Percentiles rank a stretch among this genome's conserved stretches.
These are phyloP conservation scores for Exophiala sp. DNA, from an alignment of 2,329 filamentous ascomycete species.

Conservation along the genomic window DNA sequence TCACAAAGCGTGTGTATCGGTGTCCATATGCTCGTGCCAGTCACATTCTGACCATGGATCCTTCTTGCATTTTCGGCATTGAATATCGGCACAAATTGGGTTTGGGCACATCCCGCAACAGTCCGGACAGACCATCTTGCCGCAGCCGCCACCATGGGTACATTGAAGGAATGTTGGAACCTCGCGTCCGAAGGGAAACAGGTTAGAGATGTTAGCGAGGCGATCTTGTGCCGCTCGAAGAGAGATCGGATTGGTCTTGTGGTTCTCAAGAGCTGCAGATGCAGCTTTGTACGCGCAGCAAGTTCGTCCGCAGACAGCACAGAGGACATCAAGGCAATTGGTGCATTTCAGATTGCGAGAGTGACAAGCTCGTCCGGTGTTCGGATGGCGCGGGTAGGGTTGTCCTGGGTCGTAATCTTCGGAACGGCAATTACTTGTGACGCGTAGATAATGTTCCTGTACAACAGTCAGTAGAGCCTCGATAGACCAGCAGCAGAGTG, in stretches of 20 bases:
- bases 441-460: constrained; percentile 25
- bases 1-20: constrained; percentile 12
- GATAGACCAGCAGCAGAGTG: not conserved
- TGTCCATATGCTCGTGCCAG: constrained; percentile 31
- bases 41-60: constrained; percentile 33
- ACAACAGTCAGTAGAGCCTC: not conserved
- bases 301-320: constrained; percentile 30
- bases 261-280: constrained; percentile 17
- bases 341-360: constrained; percentile 34
- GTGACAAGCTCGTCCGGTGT: constrained; percentile 30
- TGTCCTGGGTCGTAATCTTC: constrained; percentile 22
- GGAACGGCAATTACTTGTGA: constrained; percentile 17
- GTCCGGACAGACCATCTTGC: constrained; percentile 32
- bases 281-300: constrained; percentile 34
- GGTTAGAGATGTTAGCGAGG: constrained; percentile 27
- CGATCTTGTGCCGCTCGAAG: constrained; percentile 22
- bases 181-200: constrained; percentile 30
- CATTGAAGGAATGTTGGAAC: constrained; percentile 34
- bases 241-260: constrained; percentile 15
- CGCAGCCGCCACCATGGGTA: constrained; percentile 30
- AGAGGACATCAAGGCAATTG: constrained; percentile 28
- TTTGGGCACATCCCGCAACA: constrained; percentile 36
- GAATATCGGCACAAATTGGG: constrained; percentile 33
- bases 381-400: constrained; percentile 27
- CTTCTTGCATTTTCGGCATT: constrained; percentile 36